These are phyloP conservation scores for Simmondsia chinensis DNA, from an alignment of 148 eudicot species.

Conservation along the genomic window DNA sequence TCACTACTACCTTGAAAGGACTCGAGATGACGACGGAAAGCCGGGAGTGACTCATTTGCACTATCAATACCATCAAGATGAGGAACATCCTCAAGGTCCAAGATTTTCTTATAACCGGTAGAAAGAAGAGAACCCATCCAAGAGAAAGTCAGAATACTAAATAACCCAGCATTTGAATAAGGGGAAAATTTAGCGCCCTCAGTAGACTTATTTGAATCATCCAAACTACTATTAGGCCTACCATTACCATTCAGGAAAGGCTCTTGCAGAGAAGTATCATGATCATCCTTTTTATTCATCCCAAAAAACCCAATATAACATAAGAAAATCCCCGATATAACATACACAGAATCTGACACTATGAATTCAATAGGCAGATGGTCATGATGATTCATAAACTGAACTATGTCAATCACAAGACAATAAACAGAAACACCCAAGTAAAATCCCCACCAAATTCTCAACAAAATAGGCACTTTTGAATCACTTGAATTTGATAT, in stretches of 20 bases:
- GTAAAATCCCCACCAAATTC: conserved; percentile 63
- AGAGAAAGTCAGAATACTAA: conserved; percentile 22
- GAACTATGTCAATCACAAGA: conserved; percentile 28
- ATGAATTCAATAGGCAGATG: conserved; percentile 8
- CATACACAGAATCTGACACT: conserved; percentile 20
- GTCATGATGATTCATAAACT: background rate
- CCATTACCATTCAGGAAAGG: conserved; percentile 19
- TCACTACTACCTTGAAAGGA: conserved; percentile 9
- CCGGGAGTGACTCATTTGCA: conserved; percentile 17
- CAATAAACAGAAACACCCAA: conserved; percentile 41
- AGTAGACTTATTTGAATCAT: conserved; percentile 4
- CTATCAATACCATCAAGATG: conserved; percentile 19
- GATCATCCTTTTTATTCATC: conserved; percentile 6
- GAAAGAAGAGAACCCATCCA: conserved; percentile 27
- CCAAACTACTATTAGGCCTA: too few species aligned
- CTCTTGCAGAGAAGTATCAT: conserved; percentile 12
- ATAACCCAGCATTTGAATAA: conserved; percentile 16
- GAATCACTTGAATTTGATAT: conserved; percentile 13
- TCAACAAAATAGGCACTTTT: conserved; percentile 38
- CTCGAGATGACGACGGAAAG: conserved; percentile 14
- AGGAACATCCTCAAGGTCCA: conserved; percentile 39
- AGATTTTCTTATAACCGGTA: conserved; percentile 24
- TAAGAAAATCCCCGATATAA: conserved; percentile 17
- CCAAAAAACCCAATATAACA: conserved; percentile 16
- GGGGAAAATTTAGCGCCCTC: conserved; percentile 14